Base-by-base conservation (phyloP, 129 eudicot genomes). In the Flaveria brownii region DNA sequence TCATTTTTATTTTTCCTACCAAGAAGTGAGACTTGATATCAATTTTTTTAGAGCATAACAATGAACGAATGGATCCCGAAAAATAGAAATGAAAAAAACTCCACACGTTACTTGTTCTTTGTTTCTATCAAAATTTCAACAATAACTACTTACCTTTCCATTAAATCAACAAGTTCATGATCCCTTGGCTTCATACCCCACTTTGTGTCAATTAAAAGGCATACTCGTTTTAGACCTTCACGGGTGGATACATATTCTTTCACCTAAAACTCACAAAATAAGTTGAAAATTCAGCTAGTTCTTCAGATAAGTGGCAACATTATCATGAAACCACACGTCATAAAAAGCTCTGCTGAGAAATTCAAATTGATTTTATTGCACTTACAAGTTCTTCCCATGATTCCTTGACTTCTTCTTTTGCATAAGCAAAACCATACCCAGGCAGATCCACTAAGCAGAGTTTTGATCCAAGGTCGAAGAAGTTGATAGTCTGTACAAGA, bases 161-260 rank as follows among this genome's bases (percentile, higher is more conserved):
- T 93, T 78, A 93, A 73, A 71, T 93, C 90, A 70, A 93, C 79
- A 9, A 93, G 93, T 79, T 93, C 98, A 65, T 76, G 80, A 81
- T 93, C 98, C 82, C 96, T 87, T 50, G 95, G 89, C 74, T 93
- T 93, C 96, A 93, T 87, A 66, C 98, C 98, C 98, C 98, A 93
- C 76, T 93, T 93, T 70, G 98, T 93, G 84, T 93, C 98, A 9
- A 93, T 86, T 54, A 93, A 88, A 87, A 93, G 91, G 75, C 98
- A 93, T 9, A 93, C 98, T 52, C 91, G 82, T 87, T 86, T 88
- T 71, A 90, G 83, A 73, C 93, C 91, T 74, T 88, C 89, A 68
- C 98, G 90, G 17, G 97, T 88, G 13, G 91, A 83, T 66, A 93
- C 98, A 70, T 90, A 93, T 83, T 93, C 98, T 85, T 93, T 93